Evolutionary conservation across 495 filamentous ascomycete species (phyloP), one percentile per base, ranked within the genome.

Genomic region (Xanthoparmelia taractica): DNA sequence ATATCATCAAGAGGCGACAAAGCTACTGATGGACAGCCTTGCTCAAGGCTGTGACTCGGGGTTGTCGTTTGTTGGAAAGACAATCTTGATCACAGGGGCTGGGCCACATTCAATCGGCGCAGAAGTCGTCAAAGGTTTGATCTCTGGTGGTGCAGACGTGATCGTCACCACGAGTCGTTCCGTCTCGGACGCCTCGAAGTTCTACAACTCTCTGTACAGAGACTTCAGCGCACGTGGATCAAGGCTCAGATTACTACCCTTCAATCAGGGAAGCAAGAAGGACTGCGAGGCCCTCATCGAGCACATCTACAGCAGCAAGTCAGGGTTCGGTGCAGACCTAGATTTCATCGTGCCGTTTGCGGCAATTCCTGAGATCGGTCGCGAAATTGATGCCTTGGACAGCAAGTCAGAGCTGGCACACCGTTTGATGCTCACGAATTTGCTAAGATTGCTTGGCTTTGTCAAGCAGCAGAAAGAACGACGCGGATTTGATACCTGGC

Each of bases 131-230:
- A 18, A 40, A 29, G 45, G 52, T 13, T 56, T 74, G 3, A 61
- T 74, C 8, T 13, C 23, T 13, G 72, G 70, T 15, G 72, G 70
- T 36, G 70, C 72, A 8, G 55, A 43, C 4, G 70, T 74, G 1
- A 59, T 72, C 27, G 70, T 72, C 3, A 72, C 72, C 18, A 71
- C 72, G n/a, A 95, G 90, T 73, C 85, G 95, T 63, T 97, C 91
- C 81, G 97, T 94, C 2, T 91, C 90, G 41, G 89, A 97, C 71
- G 94, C 97, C 58, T 97, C 95, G 27, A 94, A 97, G 77, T 97
- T 97, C 78, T 99, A 97, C 78, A 95, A 97, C 77, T 86, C 89
- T 52, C 97, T 99, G 91, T 99, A 97, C 73, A 85, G 92, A 66
- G 86, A 92, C 52, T 96, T 86, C 69, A 95, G 94, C 68, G 87